phyloP scores from a whole-genome alignment of 208 protist species.

The Leishmania turanica region DNA sequence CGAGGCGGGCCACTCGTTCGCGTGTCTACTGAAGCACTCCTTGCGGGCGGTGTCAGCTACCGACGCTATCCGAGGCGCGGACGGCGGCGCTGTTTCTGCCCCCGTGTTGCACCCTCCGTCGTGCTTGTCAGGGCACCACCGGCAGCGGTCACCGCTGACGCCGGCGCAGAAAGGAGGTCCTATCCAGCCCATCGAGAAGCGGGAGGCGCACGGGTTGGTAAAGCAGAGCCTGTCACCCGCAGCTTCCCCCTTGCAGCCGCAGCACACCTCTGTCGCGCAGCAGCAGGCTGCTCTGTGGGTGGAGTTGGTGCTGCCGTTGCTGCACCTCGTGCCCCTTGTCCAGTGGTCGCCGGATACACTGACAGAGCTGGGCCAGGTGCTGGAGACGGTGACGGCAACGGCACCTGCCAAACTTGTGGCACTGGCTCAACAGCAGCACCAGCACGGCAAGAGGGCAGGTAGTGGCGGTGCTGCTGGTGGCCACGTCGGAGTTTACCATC shows the following conservation, averaged over 20 bases:
- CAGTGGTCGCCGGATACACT: slow-evolving; percentile 36
- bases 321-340: slow-evolving; percentile 43
- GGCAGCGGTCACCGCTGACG: background rate
- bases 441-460: background rate
- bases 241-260: background rate
- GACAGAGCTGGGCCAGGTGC: slow-evolving; percentile 27
- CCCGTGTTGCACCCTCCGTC: background rate
- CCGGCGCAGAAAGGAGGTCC: background rate
- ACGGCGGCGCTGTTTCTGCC: background rate
- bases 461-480: background rate
- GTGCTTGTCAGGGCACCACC: background rate
- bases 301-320: slow-evolving; percentile 36
- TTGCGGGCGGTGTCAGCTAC: slow-evolving; percentile 26
- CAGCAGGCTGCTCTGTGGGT: slow-evolving; percentile 21
- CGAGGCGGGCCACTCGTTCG: slow-evolving; percentile 30
- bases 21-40: slow-evolving; percentile 29
- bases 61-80: slow-evolving; percentile 19
- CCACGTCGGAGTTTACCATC: background rate
- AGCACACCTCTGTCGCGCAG: slow-evolving; percentile 1
- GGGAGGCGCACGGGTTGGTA: background rate
- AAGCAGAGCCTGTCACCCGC: slow-evolving; percentile 2
- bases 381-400: slow-evolving; percentile 19
- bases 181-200: slow-evolving; percentile 1
- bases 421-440: slow-evolving; percentile 20
- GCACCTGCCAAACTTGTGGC: slow-evolving; percentile 21